These are phyloP conservation scores for Metschnikowia henanensis DNA, from an alignment of 805 yeast genomes.

Conservation along the genomic window DNA sequence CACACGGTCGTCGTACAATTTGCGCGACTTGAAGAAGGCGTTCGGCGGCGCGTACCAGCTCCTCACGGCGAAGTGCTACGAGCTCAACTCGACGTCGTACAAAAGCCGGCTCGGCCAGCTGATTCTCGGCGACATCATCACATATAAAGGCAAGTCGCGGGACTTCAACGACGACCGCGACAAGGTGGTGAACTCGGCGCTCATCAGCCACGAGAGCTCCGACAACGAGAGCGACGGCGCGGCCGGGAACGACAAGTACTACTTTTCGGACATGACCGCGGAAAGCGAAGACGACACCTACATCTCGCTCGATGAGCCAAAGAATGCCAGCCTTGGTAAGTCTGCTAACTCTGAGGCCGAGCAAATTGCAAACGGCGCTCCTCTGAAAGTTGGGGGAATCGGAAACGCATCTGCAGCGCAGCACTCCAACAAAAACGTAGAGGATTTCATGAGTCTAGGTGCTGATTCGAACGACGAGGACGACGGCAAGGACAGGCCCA, in stretches of 20 bases:
- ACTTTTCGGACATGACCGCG: constrained; percentile 43
- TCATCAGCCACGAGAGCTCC: constrained; percentile 28
- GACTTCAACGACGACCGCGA: constrained; percentile 76
- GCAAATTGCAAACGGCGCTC: background rate
- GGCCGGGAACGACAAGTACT: constrained; percentile 40
- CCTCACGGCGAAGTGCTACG: constrained; percentile 72
- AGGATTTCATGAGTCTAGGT: constrained; percentile 24
- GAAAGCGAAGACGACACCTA: constrained; percentile 31
- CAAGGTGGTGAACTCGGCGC: constrained; percentile 61
- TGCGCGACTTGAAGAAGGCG: constrained; percentile 77
- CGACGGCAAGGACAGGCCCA: constrained; percentile 13
- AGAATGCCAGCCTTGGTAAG: too few relatives aligned
- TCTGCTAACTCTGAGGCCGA: too few relatives aligned
- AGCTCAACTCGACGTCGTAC: constrained; percentile 62
- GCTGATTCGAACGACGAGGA: constrained; percentile 20
- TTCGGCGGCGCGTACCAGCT: constrained; percentile 87
- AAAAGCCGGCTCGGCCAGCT: constrained; percentile 68
- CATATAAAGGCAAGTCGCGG: constrained; percentile 69
- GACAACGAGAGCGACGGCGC: constrained; percentile 36
- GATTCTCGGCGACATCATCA: constrained; percentile 77
- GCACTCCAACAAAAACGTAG: constrained; percentile 13
- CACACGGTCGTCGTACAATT: constrained; percentile 80
- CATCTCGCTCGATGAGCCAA: background rate
- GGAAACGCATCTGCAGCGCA: too few relatives aligned
- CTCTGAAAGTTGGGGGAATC: background rate